These are phyloP conservation scores for Mantamonas sphyraenae DNA, from an alignment of 78 protist species.

Conservation along the genomic window DNA sequence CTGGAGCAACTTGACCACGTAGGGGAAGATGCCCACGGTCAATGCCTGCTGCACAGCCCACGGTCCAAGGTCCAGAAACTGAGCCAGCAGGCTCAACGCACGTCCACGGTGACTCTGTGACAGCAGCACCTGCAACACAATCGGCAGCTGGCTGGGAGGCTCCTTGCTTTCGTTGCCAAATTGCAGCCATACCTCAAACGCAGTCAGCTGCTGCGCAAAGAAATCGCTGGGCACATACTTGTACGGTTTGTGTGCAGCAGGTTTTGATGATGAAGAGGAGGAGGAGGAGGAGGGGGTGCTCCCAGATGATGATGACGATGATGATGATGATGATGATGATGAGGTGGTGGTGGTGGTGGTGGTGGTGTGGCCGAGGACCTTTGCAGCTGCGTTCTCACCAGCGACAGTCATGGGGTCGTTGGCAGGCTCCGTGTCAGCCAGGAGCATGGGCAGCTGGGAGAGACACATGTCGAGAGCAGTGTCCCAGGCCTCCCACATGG, in stretches of 20 bases:
- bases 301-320: no score
- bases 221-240: constrained; percentile 47
- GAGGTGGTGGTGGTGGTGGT: no score
- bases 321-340: no score
- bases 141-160: constrained; percentile 92
- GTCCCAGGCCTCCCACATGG: constrained; percentile 79
- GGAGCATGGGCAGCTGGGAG: constrained; percentile 54
- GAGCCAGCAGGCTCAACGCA: constrained; percentile 82
- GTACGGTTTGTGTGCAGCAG: not conserved
- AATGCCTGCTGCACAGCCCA: constrained; percentile 89
- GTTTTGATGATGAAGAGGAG: not conserved
- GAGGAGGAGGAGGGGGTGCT: not conserved
- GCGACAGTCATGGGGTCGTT: no score
- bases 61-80: constrained; percentile 84
- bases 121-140: constrained; percentile 87
- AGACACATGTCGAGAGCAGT: constrained; percentile 75
- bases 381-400: no score
- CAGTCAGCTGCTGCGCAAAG: constrained; percentile 87
- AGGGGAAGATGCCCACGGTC: constrained; percentile 93
- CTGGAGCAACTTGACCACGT: constrained; percentile 84
- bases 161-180: constrained; percentile 49
- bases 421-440: constrained; percentile 36
- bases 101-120: constrained; percentile 80
- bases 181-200: constrained; percentile 90
- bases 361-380: no score